These are phyloP conservation scores for Odontarrhena argentea DNA, from an alignment of 345 rosid genomes.

Conservation along the genomic window DNA sequence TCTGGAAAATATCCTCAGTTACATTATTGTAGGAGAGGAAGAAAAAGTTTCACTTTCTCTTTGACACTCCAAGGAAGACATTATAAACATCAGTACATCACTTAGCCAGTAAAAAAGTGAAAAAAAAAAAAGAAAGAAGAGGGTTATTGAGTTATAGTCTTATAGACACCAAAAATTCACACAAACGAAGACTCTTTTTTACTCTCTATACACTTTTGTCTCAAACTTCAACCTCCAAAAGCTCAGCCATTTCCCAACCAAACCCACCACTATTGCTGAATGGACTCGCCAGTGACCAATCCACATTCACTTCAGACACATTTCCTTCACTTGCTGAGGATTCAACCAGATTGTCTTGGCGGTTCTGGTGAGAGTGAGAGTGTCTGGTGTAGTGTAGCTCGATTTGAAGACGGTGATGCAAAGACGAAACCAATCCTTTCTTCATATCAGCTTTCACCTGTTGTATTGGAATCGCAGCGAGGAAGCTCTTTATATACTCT, in stretches of 20 bases:
- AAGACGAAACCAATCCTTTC: slow-evolving; percentile 80
- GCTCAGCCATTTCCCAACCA: slow-evolving; percentile 35
- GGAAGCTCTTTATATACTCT: slow-evolving; percentile 92
- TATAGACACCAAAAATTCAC: slow-evolving; percentile 30
- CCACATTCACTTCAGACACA: slow-evolving; percentile 28
- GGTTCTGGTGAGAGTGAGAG: slow-evolving; percentile 20
- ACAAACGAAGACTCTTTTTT: slow-evolving; percentile 13
- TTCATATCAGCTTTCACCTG: slow-evolving; percentile 83
- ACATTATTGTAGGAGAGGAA: slow-evolving; percentile 33
- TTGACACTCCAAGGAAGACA: slow-evolving; percentile 17
- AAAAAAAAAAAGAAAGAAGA: not conserved
- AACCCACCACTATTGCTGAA: slow-evolving; percentile 38
- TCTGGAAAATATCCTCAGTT: slow-evolving; percentile 12
- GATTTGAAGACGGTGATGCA: slow-evolving; percentile 84
- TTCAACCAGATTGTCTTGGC: slow-evolving; percentile 18
- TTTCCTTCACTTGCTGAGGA: slow-evolving; percentile 30
- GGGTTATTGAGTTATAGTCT: slow-evolving; percentile 22
- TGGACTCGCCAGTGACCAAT: slow-evolving; percentile 24
- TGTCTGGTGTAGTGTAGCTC: slow-evolving; percentile 79
- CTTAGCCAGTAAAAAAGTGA: not conserved
- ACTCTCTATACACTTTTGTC: slow-evolving; percentile 26
- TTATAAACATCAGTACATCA: slow-evolving; percentile 8
- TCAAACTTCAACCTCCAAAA: slow-evolving; percentile 36
- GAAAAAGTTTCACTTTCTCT: not conserved
- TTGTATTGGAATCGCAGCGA: slow-evolving; percentile 92